Conservation (phyloP, 73 alveolate species). For the Paramecium sexaurelia region DNA sequence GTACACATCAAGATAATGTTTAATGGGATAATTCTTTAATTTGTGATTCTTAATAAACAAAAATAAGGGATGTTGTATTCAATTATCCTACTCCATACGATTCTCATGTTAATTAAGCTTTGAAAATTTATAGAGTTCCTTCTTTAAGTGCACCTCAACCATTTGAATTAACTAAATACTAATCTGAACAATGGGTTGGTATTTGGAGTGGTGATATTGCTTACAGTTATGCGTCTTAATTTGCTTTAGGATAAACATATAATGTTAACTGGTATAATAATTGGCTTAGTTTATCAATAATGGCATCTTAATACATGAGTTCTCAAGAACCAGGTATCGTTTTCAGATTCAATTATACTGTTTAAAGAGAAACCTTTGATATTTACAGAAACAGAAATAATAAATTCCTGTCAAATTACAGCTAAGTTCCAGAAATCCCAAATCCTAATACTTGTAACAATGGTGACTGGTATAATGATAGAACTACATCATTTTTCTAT, state of each 20-base stretch:
- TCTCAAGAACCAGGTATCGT: background rate
- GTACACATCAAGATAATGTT: background rate
- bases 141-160: background rate
- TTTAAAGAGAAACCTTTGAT: constrained; percentile 62
- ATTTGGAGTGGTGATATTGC: constrained; percentile 35
- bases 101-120: background rate
- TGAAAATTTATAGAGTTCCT: constrained; percentile 9
- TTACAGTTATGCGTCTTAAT: constrained; percentile 44
- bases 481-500: background rate
- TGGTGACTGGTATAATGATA: constrained; percentile 65
- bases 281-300: constrained; percentile 38
- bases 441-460: constrained; percentile 47
- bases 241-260: constrained; percentile 37
- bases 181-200: constrained; percentile 27
- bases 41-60: background rate
- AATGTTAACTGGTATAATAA: constrained; percentile 32
- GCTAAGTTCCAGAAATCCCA: constrained; percentile 12
- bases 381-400: constrained; percentile 3
- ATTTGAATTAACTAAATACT: background rate
- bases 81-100: constrained; percentile 47
- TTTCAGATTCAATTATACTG: constrained; percentile 57
- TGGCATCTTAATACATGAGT: constrained; percentile 22
- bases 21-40: constrained; percentile 55
- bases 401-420: background rate
- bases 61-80: constrained; percentile 44